Evolutionary conservation across 2,329 filamentous ascomycete species (phyloP).

Genomic region (Pyrenochaeta sp.): DNA sequence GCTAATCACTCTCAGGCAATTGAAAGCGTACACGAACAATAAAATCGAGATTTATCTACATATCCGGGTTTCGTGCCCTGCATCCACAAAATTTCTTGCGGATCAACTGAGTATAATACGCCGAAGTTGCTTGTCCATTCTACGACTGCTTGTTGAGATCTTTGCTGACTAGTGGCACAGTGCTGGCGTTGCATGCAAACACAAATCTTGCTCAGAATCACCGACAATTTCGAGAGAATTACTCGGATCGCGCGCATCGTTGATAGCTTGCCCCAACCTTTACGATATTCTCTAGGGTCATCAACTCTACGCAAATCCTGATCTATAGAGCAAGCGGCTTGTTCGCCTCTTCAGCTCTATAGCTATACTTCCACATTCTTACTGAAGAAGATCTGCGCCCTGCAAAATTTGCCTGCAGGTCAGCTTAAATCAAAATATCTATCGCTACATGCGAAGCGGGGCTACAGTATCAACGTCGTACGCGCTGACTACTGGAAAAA

Average conservation of each 20-base stretch:
- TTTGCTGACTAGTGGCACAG: conserved; percentile 1
- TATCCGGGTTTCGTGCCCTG: neutral
- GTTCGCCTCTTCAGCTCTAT: neutral
- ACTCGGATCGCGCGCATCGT: conserved; percentile 1
- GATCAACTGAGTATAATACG: neutral
- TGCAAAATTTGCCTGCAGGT: neutral
- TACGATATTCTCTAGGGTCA: conserved; percentile 2
- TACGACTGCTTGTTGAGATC: neutral
- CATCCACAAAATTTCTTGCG: conserved; percentile 1
- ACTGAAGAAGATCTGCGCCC: neutral
- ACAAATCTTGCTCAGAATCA: neutral
- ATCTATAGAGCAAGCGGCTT: neutral
- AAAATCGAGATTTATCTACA: neutral
- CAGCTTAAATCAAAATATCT: conserved; percentile 1
- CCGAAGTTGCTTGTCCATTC: neutral
- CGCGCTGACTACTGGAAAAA: neutral
- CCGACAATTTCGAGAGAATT: neutral
- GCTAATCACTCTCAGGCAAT: conserved; percentile 1
- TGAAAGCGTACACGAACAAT: neutral
- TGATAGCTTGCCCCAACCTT: neutral
- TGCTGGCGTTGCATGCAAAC: conserved; percentile 1
- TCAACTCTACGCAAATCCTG: neutral
- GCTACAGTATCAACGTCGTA: neutral
- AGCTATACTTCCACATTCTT: neutral
- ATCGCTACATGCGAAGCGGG: neutral